Evolutionary conservation across 495 filamentous ascomycete species (phyloP).

Genomic region (Podospora pseudocomata): DNA sequence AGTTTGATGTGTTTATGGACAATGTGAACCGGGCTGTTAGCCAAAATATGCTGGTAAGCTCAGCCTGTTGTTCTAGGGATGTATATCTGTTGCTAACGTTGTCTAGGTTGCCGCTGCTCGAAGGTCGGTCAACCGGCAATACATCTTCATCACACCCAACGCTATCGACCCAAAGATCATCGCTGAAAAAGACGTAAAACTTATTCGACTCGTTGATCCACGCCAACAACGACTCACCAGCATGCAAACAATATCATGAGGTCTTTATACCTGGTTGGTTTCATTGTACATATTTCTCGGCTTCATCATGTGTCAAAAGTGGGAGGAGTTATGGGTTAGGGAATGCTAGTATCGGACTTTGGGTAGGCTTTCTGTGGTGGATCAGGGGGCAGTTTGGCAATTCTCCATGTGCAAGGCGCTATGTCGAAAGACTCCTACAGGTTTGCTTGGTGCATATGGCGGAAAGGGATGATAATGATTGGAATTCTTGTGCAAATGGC

Average conservation of each 20-base stretch:
- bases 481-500: neutral
- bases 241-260: conserved; percentile 23
- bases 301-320: neutral
- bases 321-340: neutral
- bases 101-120: conserved; percentile 76
- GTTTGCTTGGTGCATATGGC: neutral
- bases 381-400: neutral
- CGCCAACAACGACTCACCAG: conserved; percentile 46
- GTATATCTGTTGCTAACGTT: neutral
- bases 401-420: neutral
- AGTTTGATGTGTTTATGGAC: conserved; percentile 99
- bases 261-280: neutral
- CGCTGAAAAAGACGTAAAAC: conserved; percentile 71
- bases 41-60: conserved; percentile 86
- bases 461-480: neutral
- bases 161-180: conserved; percentile 68
- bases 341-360: neutral
- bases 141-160: conserved; percentile 94
- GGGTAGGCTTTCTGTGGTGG: neutral
- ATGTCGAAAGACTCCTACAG: neutral
- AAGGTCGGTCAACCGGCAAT: conserved; percentile 82
- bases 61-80: neutral
- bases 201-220: conserved; percentile 72
- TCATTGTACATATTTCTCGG: neutral
- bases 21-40: conserved; percentile 90